Evolutionary conservation across 805 yeast species (phyloP), one percentile per base, ranked within the genome.

Genomic region (Nakazawaea molendinolei): DNA sequence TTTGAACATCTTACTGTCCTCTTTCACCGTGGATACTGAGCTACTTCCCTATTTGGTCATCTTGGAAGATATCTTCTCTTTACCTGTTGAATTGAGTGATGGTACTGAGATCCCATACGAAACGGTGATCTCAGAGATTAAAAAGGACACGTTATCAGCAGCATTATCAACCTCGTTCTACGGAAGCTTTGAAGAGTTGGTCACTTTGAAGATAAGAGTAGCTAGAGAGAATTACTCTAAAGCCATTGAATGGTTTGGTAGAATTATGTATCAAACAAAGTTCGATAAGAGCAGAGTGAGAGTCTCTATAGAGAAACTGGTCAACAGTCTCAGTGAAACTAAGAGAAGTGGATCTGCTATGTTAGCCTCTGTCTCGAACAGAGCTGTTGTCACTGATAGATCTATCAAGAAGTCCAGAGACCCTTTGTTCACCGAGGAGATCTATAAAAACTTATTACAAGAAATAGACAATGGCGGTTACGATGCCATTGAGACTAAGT

Each of bases 231-330:
- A 86, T 40, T 92, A 89, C 51, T 38, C 45, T 0, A 69, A 69
- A 31, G 86, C 90, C 1, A 76, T 89, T 26, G 71, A 75, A 17
- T 92, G 97, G 97, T 63, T 85, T 28, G 58, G 65, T 29, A 75
- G 76, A 40, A 67, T 83, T 14, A 58, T 87, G 47, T 78, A 74
- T 54, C 69, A 74, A 46, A 71, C 83, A 20, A 68, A 73, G 5
- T 86, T 84, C 54, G 95, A 87, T 39, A 76, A 74, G 44, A 67
- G 74, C 8, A 69, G 97, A 54, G 71, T 86, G 17, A 68, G 71
- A 45, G 74, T 85, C 19, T 66, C 80, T 13, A 54, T 81, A 22
- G 85, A 80, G 39, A 79, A 77, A 49, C 58, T 71, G 26, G 54
- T 81, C 34, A 77, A 76, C 42, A 56, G 74, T 2, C 49, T 82